Percentiles rank a stretch among this genome's conserved stretches.
Evolutionary conservation across 1,139 yeast species (phyloP).

Genomic region (Zygosaccharomyces sapae): DNA sequence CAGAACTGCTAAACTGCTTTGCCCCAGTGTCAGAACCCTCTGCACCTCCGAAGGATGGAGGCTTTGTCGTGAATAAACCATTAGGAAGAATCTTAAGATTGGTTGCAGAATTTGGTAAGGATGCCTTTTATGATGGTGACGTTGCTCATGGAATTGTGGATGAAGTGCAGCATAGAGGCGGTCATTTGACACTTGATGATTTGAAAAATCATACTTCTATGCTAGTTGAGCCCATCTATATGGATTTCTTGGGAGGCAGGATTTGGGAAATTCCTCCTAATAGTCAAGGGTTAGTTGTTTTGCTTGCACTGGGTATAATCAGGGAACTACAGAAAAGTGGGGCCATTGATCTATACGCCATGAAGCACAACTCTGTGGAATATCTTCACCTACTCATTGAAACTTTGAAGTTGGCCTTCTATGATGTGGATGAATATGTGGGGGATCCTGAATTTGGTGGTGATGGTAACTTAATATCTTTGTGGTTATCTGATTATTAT

Average conservation of each 20-base stretch:
- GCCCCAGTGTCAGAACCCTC: conserved; percentile 23
- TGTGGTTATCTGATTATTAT: conserved; percentile 43
- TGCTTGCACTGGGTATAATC: conserved; percentile 63
- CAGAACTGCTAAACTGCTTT: conserved; percentile 22
- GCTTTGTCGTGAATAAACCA: conserved; percentile 49
- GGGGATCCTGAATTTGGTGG: conserved; percentile 45
- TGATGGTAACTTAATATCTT: conserved; percentile 24
- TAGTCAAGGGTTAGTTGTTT: conserved; percentile 74
- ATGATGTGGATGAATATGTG: conserved; percentile 72
- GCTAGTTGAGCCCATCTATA: conserved; percentile 56
- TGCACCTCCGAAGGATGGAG: conserved; percentile 56
- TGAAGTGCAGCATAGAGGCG: conserved; percentile 50
- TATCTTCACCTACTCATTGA: conserved; percentile 69
- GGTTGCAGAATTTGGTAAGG: conserved; percentile 55
- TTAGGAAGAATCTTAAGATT: conserved; percentile 52
- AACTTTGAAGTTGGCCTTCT: conserved; percentile 66
- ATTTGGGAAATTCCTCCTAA: conserved; percentile 80
- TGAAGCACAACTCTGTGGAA: conserved; percentile 66
- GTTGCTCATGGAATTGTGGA: conserved; percentile 63
- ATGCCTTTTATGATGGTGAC: conserved; percentile 65
- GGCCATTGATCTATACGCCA: conserved; percentile 42
- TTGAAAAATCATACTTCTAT: conserved; percentile 53
- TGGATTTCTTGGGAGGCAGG: conserved; percentile 46
- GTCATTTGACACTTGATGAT: conserved; percentile 54
- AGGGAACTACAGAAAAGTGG: conserved; percentile 50